phyloP scores from a whole-genome alignment of 2,329 filamentous ascomycete species.

The Ambrosiella beaveri region DNA sequence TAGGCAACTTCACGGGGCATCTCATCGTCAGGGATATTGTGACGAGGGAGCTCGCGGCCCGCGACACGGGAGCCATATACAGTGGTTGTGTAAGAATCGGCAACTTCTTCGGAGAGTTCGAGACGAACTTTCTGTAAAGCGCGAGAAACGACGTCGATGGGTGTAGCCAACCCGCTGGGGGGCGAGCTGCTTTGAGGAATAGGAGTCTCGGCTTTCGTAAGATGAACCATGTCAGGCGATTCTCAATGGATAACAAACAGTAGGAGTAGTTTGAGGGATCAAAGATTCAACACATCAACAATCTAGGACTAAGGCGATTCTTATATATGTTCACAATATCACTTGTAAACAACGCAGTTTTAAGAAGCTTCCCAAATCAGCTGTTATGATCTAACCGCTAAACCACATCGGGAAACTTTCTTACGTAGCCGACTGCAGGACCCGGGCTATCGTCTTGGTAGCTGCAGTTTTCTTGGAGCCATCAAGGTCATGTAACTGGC shows the following conservation, averaged over 20 bases:
- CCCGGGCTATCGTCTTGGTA: background rate
- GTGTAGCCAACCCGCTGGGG: slow-evolving; percentile 5
- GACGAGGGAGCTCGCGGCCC: slow-evolving; percentile 57
- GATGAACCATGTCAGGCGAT: slow-evolving; percentile 28
- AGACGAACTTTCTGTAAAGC: slow-evolving; percentile 28
- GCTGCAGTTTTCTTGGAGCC: background rate
- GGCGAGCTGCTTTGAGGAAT: background rate
- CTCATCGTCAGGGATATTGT: slow-evolving; percentile 75
- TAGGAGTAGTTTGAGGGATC: background rate
- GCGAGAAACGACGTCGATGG: slow-evolving; percentile 19
- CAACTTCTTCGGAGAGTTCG: slow-evolving; percentile 28
- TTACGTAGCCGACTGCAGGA: background rate
- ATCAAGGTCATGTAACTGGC: background rate
- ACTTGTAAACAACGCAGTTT: background rate
- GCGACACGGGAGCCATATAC: slow-evolving; percentile 84
- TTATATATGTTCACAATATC: background rate
- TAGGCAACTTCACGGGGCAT: slow-evolving; percentile 93
- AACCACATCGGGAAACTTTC: background rate
- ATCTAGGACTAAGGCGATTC: background rate
- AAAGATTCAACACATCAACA: background rate
- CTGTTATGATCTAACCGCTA: background rate
- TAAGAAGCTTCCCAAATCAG: background rate
- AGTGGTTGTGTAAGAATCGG: slow-evolving; percentile 51
- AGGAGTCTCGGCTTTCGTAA: slow-evolving; percentile 20
- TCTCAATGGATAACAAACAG: background rate